phyloP scores from a whole-genome alignment of 495 filamentous ascomycete genomes.

The Lasiosphaeria miniovina region DNA sequence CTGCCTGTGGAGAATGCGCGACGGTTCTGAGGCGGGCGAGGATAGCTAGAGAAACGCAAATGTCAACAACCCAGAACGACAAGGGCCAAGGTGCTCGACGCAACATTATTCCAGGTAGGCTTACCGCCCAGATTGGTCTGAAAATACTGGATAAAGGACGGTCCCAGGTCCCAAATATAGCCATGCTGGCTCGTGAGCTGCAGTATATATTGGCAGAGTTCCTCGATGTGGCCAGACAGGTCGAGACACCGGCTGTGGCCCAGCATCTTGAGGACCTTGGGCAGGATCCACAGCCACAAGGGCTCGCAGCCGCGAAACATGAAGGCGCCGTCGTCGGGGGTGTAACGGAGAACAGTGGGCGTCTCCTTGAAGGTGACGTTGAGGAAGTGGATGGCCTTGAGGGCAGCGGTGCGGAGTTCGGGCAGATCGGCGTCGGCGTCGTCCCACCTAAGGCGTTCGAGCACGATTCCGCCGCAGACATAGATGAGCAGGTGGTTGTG shows the following conservation, averaged over 20 bases:
- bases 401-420: slow-evolving; percentile 58
- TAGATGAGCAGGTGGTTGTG: slow-evolving; percentile 81
- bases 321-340: slow-evolving; percentile 34
- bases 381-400: slow-evolving; percentile 64
- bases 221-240: slow-evolving; percentile 47
- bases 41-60: slow-evolving; percentile 15
- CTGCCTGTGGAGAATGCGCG: neutral
- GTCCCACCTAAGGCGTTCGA: slow-evolving; percentile 61
- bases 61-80: slow-evolving; percentile 2
- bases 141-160: slow-evolving; percentile 42
- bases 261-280: slow-evolving; percentile 57
- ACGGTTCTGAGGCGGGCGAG: slow-evolving; percentile 15
- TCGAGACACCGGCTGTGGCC: slow-evolving; percentile 42
- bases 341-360: slow-evolving; percentile 63
- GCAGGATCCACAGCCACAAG: slow-evolving; percentile 76
- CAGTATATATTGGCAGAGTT: slow-evolving; percentile 47
- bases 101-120: slow-evolving; percentile 12
- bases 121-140: slow-evolving; percentile 38
- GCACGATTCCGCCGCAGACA: slow-evolving; percentile 75
- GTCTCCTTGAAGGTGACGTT: slow-evolving; percentile 68
- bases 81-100: neutral
- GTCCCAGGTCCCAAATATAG: slow-evolving; percentile 46
- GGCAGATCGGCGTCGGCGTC: slow-evolving; percentile 57
- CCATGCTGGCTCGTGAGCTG: slow-evolving; percentile 34
- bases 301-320: slow-evolving; percentile 56